These are phyloP conservation scores for Chlorella sorokiniana DNA, from an alignment of 139 green algal genomes.

Conservation along the genomic window DNA sequence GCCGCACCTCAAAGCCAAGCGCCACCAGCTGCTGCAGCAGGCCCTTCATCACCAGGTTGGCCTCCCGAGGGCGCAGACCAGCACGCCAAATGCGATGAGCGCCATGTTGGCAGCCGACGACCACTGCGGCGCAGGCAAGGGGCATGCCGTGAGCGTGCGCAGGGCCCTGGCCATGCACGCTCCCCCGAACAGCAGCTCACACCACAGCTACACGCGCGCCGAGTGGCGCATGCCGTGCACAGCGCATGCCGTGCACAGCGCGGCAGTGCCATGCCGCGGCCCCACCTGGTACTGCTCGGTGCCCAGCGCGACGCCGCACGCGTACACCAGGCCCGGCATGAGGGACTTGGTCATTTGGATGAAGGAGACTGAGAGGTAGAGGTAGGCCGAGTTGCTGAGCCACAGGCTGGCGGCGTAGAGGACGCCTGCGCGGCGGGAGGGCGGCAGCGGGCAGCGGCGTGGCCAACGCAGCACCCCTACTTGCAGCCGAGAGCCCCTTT, in stretches of 20 bases:
- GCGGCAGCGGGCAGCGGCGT: not conserved
- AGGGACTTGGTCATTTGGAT: conserved; percentile 98
- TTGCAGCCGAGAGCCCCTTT: too few species aligned
- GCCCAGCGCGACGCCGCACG: conserved; percentile 28
- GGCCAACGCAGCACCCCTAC: too few species aligned
- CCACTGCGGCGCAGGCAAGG: not conserved
- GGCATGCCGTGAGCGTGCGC: too few species aligned
- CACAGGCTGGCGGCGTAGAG: conserved; percentile 94
- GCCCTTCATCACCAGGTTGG: conserved; percentile 89
- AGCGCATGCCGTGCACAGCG: too few species aligned
- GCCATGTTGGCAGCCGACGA: conserved; percentile 81
- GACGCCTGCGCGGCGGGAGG: conserved; percentile 27
- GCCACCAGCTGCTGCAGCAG: conserved; percentile 89
- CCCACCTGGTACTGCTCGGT: conserved; percentile 22
- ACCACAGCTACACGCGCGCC: not conserved
- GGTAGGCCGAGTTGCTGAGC: conserved; percentile 95
- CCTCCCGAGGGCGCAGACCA: conserved; percentile 80
- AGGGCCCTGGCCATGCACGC: not conserved
- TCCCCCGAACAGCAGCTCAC: not conserved
- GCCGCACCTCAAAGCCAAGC: conserved; percentile 42
- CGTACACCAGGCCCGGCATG: conserved; percentile 58
- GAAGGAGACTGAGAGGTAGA: conserved; percentile 97
- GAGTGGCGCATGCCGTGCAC: too few species aligned
- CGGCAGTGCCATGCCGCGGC: not conserved
- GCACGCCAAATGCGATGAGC: conserved; percentile 88